Conservation (phyloP, 2,329 filamentous ascomycete species). For the Xylogone sp. region DNA sequence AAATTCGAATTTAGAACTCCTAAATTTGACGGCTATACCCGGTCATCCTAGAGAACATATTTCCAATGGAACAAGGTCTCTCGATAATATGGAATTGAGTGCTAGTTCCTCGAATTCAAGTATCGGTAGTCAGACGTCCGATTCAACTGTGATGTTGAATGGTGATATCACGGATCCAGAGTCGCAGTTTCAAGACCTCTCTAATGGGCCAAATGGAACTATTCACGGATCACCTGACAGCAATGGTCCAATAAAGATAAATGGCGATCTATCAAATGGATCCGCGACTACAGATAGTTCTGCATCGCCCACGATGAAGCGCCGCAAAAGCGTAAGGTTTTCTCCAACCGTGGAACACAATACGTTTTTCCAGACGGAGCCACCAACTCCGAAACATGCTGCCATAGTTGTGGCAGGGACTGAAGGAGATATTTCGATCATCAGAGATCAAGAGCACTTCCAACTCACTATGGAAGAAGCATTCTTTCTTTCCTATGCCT, state of each 20-base stretch:
- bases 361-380: constrained; percentile 51
- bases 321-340: constrained; percentile 66
- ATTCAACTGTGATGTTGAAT: neutral
- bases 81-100: neutral
- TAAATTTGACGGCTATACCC: neutral
- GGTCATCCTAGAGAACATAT: neutral
- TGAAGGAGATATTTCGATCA: constrained; percentile 22
- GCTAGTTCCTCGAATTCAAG: neutral
- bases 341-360: constrained; percentile 64
- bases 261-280: neutral
- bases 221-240: neutral
- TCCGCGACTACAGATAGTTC: constrained; percentile 6
- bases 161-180: neutral
- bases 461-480: constrained; percentile 88
- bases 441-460: constrained; percentile 73
- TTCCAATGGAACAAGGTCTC: neutral
- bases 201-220: neutral
- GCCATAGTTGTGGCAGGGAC: constrained; percentile 1
- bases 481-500: constrained; percentile 80
- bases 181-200: too few species aligned
- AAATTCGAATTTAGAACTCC: constrained; percentile 42
- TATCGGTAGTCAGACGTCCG: neutral
- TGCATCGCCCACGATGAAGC: constrained; percentile 29
- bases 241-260: neutral
- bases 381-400: constrained; percentile 23